These are phyloP conservation scores for Papilionanthe hybrid DNA, from an alignment of 116 monocot species.

Conservation along the genomic window DNA sequence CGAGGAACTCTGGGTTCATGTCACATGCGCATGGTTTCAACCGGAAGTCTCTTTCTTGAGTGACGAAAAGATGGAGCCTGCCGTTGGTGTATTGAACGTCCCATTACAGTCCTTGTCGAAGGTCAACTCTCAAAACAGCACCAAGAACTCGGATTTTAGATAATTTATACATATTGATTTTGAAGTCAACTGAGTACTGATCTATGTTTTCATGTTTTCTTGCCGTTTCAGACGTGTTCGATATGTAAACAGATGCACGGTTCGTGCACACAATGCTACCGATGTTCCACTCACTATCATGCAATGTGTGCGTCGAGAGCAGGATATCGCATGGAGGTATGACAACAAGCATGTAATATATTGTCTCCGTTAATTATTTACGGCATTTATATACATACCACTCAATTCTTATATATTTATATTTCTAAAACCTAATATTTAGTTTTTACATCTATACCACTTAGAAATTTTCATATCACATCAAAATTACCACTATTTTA, in stretches of 20 bases:
- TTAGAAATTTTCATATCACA: no score
- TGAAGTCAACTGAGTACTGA: background rate
- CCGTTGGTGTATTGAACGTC: conserved; percentile 70
- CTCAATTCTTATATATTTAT: no score
- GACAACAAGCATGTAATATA: conserved; percentile 3
- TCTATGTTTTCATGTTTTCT: conserved; percentile 15
- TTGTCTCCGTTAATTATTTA: no score
- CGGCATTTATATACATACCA: no score
- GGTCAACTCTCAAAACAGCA: conserved; percentile 31
- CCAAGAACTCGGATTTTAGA: background rate
- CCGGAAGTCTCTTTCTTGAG: conserved; percentile 75
- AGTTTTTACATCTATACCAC: no score
- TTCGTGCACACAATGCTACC: conserved; percentile 78
- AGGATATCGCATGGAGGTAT: conserved; percentile 97
- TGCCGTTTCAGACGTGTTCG: conserved; percentile 56
- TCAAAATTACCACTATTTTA: no score
- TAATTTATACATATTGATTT: background rate
- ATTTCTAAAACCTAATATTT: no score
- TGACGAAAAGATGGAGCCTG: conserved; percentile 92
- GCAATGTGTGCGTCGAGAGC: conserved; percentile 96
- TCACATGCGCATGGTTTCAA: conserved; percentile 97
- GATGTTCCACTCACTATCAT: conserved; percentile 83
- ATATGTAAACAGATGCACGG: conserved; percentile 96
- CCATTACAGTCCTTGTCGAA: conserved; percentile 65
- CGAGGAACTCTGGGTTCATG: conserved; percentile 79